Conservation (phyloP, 2,329 filamentous ascomycete species). For the Verticillium longisporum region DNA sequence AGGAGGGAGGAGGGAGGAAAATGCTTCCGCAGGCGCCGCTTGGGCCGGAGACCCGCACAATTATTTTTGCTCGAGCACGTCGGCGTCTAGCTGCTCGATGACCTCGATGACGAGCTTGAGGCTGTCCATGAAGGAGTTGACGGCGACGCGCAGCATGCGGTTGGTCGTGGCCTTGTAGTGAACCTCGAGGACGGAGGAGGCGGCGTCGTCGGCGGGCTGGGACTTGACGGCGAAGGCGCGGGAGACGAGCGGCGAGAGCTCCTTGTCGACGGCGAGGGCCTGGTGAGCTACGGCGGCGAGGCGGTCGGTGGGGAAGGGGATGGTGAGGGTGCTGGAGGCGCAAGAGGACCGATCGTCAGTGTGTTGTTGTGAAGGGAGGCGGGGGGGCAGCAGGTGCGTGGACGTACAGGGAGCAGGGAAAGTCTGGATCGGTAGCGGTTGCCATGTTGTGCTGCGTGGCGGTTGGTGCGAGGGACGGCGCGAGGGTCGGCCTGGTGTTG, state of each 20-base stretch:
- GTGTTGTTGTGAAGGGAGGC: neutral
- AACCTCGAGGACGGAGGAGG: conserved; percentile 53
- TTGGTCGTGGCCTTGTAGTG: conserved; percentile 87
- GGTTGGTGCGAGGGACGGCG: neutral
- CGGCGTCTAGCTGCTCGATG: conserved; percentile 84
- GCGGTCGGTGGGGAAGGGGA: conserved; percentile 75
- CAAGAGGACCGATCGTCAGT: neutral
- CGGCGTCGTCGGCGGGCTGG: conserved; percentile 11
- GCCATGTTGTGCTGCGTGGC: conserved; percentile 26
- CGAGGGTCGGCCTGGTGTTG: neutral
- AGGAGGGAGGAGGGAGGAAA: no score
- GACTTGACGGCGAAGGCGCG: conserved; percentile 57
- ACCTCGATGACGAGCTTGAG: conserved; percentile 77
- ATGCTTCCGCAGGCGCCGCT: no score
- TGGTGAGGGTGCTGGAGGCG: conserved; percentile 55
- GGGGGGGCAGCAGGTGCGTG: conserved; percentile 9
- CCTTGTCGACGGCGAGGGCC: conserved; percentile 76
- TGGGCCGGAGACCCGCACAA: no score
- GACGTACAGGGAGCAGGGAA: conserved; percentile 58
- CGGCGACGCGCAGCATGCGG: conserved; percentile 90
- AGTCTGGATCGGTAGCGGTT: conserved; percentile 35
- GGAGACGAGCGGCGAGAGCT: conserved; percentile 78
- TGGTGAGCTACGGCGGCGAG: conserved; percentile 70
- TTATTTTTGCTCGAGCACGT: conserved; percentile 51
- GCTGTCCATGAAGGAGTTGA: conserved; percentile 95